Base-by-base conservation (phyloP, 495 filamentous ascomycete genomes). In the Letharia lupina region DNA sequence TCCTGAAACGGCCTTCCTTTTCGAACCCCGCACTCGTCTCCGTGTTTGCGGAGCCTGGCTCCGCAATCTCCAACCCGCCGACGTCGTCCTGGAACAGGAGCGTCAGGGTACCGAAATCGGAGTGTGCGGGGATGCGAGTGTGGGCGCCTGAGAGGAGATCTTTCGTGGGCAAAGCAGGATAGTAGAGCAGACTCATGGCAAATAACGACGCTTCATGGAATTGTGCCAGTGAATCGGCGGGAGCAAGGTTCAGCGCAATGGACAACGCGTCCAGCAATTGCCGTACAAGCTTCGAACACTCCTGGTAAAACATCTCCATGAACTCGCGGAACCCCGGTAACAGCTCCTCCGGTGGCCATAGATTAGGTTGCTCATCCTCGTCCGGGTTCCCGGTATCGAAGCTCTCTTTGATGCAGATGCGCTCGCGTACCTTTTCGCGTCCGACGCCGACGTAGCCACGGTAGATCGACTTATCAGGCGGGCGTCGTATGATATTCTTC, bases 41-140 rank as follows among this genome's bases (percentile, higher is more conserved):
- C 2, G n/a, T 62, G n/a, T 37, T 62, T 13, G 61, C 33, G 11
- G 61, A 62, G 61, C 61, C 33, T 7, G 45, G 73, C 65, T 80
- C 76, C 66, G 82, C 78, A 28, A 83, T 75, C 65, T 83, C 81
- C 39, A 83, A 66, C 0, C 81, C 81, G n/a, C 81, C 81, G 67
- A 76, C 72, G 33, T 76, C 71, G 68, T 83, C 81, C 65, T 83
- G 81, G 65, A 83, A 83, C 2, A 83, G 71, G 66, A 83, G 74
- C 33, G 81, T 83, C 61, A 83, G 72, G 33, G 76, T 79, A 33
- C 79, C 79, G 71, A 75, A 82, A 69, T 83, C 81, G 13, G 76
- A 76, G 68, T 82, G 79, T 12, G 61, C 61, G 1, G 33, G 61
- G 20, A 31, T 62, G 18, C 61, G 40, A 18, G 44, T n/a, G 61